Evolutionary conservation across 352 stramenopile species (phyloP).

Genomic region (Globisporangium yorkense): DNA sequence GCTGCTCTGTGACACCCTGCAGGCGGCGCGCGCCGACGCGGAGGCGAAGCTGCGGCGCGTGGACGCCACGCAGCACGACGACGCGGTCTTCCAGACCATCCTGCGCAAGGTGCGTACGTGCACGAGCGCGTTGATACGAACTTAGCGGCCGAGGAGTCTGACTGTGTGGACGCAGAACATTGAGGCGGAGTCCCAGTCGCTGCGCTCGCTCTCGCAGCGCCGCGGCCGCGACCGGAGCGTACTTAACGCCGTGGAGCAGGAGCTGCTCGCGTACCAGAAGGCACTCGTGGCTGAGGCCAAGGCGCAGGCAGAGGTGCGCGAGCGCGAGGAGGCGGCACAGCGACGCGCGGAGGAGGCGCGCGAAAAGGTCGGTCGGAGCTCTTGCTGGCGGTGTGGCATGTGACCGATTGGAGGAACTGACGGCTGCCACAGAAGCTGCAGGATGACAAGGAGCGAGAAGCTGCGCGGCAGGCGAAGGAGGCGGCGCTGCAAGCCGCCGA

Average conservation of each 20-base stretch:
- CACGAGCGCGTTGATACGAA: neutral
- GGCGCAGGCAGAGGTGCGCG: slow-evolving; percentile 24
- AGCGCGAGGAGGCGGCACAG: slow-evolving; percentile 27
- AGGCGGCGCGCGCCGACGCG: slow-evolving; percentile 45
- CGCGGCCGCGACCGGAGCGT: slow-evolving; percentile 28
- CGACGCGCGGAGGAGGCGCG: slow-evolving; percentile 26
- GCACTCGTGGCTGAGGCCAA: slow-evolving; percentile 21
- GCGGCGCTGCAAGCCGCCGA: slow-evolving; percentile 11
- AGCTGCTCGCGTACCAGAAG: slow-evolving; percentile 41
- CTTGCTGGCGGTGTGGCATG: neutral
- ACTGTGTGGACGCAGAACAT: slow-evolving; percentile 1
- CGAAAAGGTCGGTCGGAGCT: slow-evolving; percentile 20
- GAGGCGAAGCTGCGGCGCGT: slow-evolving; percentile 33
- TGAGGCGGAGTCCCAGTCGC: slow-evolving; percentile 30
- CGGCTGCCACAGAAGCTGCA: slow-evolving; percentile 12
- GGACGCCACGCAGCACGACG: slow-evolving; percentile 11
- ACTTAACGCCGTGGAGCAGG: slow-evolving; percentile 40
- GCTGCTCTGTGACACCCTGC: slow-evolving; percentile 50
- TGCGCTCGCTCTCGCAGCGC: slow-evolving; percentile 34
- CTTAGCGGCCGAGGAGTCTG: neutral
- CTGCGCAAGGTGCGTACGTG: slow-evolving; percentile 18
- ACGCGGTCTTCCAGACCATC: slow-evolving; percentile 16
- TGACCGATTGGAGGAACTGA: neutral
- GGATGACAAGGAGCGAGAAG: slow-evolving; percentile 27
- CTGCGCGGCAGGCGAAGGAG: slow-evolving; percentile 20